A percentile compares a stretch with the other conserved stretches of the same genome.
Evolutionary conservation across 208 protist species (phyloP).

Genomic region (Crithidia fasciculata): DNA sequence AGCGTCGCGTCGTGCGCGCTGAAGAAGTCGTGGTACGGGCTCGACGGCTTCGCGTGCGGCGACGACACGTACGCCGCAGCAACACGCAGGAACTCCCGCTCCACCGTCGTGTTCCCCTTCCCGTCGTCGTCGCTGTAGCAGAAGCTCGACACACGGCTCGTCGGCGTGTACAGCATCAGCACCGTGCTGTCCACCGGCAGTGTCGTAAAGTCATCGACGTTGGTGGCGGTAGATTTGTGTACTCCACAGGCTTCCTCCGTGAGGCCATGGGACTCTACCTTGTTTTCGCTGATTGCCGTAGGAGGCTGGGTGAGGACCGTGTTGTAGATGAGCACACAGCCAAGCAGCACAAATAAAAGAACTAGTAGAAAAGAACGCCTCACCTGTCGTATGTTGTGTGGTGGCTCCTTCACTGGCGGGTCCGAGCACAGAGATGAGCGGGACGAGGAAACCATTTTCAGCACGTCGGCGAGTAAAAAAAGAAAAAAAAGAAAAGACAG

Average conservation of each 20-base stretch:
- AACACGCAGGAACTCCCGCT: slow-evolving; percentile 31
- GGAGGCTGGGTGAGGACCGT: not conserved
- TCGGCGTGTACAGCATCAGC: slow-evolving; percentile 39
- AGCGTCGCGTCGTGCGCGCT: slow-evolving; percentile 38
- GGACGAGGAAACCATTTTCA: not conserved
- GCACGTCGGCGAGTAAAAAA: not conserved
- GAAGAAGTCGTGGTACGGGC: slow-evolving; percentile 50
- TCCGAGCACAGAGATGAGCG: not conserved
- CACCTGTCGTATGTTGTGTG: not conserved
- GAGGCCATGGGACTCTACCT: not conserved
- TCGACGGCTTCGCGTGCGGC: slow-evolving; percentile 15
- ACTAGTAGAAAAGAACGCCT: not conserved
- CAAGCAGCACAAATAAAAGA: not conserved
- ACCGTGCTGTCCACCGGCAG: slow-evolving; percentile 36
- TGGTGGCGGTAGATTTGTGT: not conserved
- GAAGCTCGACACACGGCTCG: not conserved
- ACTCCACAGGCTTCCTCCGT: slow-evolving; percentile 1
- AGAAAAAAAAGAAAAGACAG: not conserved
- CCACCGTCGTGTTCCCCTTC: slow-evolving; percentile 4
- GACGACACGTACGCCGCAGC: slow-evolving; percentile 41
- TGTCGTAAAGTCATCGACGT: slow-evolving; percentile 15
- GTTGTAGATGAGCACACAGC: not conserved
- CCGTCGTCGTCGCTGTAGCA: slow-evolving; percentile 22
- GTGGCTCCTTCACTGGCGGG: not conserved
- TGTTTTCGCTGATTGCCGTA: too few species aligned